Percentiles rank a stretch among this genome's conserved stretches.
Evolutionary conservation across 331 rosid genomes (phyloP).

Genomic region (Erythrophleum ivorense): DNA sequence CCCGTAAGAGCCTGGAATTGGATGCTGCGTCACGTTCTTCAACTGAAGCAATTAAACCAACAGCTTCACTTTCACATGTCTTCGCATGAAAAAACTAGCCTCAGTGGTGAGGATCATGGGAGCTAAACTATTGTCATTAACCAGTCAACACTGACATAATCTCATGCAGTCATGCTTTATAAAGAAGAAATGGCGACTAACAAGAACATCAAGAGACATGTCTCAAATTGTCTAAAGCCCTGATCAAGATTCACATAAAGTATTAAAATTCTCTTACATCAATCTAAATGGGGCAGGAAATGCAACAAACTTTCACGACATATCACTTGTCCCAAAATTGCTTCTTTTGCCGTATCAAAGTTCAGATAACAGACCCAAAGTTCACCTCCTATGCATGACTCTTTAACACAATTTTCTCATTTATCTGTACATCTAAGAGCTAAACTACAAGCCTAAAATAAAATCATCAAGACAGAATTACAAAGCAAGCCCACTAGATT

Average conservation of each 20-base stretch:
- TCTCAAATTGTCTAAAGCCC: background rate
- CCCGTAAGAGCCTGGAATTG: background rate
- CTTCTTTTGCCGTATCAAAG: background rate
- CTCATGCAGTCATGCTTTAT: background rate
- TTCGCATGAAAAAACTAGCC: no score
- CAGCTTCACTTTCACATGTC: no score
- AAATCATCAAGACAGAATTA: constrained; percentile 22
- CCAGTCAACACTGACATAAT: no score
- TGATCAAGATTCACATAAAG: background rate
- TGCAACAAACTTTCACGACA: background rate
- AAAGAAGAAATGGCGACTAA: background rate
- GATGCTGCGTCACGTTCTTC: background rate
- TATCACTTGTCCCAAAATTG: background rate
- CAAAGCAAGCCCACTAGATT: constrained; percentile 56
- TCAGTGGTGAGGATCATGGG: no score
- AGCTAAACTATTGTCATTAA: background rate
- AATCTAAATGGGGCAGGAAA: background rate
- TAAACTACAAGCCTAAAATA: constrained; percentile 10
- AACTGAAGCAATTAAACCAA: background rate
- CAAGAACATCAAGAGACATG: background rate
- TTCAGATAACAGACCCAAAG: background rate
- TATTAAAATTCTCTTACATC: background rate
- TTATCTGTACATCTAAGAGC: background rate
- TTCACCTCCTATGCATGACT: background rate
- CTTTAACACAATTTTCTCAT: background rate